Percentiles rank a stretch among this genome's conserved stretches.
phyloP scores from a whole-genome alignment of 345 rosid genomes.

The Noccaea bulbosa region DNA sequence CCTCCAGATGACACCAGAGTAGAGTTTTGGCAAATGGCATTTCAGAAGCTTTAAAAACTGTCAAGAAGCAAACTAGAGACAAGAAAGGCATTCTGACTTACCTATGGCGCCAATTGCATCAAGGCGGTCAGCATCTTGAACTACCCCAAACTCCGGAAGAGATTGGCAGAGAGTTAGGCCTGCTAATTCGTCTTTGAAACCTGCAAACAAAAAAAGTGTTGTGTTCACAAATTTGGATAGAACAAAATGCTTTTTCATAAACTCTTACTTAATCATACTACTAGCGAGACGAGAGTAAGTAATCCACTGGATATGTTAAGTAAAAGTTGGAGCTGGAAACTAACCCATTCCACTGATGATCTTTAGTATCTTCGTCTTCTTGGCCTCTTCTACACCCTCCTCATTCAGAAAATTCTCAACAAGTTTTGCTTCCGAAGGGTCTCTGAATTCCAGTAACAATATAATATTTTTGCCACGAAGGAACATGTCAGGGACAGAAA shows the following conservation, averaged over 20 bases:
- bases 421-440: slow-evolving; percentile 66
- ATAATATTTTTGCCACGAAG: not conserved
- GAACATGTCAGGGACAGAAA: not conserved
- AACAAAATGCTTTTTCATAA: not conserved
- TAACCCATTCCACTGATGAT: slow-evolving; percentile 80
- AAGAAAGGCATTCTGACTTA: slow-evolving; percentile 50
- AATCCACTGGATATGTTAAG: not conserved
- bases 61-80: slow-evolving; percentile 20
- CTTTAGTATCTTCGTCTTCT: slow-evolving; percentile 62
- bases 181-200: slow-evolving; percentile 77
- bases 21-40: not conserved
- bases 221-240: not conserved
- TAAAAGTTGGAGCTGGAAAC: slow-evolving; percentile 32
- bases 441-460: slow-evolving; percentile 47
- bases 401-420: slow-evolving; percentile 80
- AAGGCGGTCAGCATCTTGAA: slow-evolving; percentile 94
- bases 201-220: slow-evolving; percentile 46
- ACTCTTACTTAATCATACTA: not conserved
- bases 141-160: slow-evolving; percentile 77
- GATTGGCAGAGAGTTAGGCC: slow-evolving; percentile 49
- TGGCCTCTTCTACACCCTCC: slow-evolving; percentile 61
- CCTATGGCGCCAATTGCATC: slow-evolving; percentile 94
- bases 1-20: not conserved
- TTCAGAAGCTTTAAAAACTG: not conserved
- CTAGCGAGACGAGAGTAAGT: too few relatives aligned